Base-by-base conservation (phyloP, 495 filamentous ascomycete species). In the Cercophora newfieldiana region DNA sequence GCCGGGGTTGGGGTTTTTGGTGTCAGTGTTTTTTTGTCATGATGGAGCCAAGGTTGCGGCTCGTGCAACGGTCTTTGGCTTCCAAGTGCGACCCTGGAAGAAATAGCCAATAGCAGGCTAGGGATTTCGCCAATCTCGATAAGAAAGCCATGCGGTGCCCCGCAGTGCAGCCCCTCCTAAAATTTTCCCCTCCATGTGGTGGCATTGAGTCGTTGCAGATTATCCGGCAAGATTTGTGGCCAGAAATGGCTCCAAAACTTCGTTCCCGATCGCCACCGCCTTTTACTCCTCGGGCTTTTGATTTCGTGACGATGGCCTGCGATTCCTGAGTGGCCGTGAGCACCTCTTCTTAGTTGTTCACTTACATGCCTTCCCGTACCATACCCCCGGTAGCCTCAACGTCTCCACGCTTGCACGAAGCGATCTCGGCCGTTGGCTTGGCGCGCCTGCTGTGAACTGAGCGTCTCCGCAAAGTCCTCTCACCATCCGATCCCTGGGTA, bases 101-200 rank as follows among this genome's bases (percentile, higher is more conserved):
- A 30, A 29, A 29, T n/a, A 29, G 21, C 58, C 58, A 60, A 60
- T 60, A 5, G 31, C 10, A 14, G 33, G 16, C 8, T n/a, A 1
- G 14, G 21, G 21, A 60, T 47, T 10, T 48, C 58, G 58, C 31
- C 58, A 60, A 60, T 60, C 58, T 60, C 58, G 58, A 60, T 60
- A 60, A 60, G 58, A 58, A 48, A 48, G 18, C 33, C 31, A 60
- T 48, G 58, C 0, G 19, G 16, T 58, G 31, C 58, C 63, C 63
- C 63, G 51, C 51, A 56, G 26, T 31, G 7, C 7, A 28, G 54
- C 24, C 24, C 54, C 53, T 30, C 64, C 55, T 44, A 66, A 66
- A 66, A 61, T 49, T 66, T 66, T 61, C 57, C 57, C 57, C 57
- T 60, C 58, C 58, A 60, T 60, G n/a, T n/a, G n/a, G n/a, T n/a